Evolutionary conservation across 176 grass and related monocot species (phyloP).

Genomic region (Ampelocalamus luodianensis): DNA sequence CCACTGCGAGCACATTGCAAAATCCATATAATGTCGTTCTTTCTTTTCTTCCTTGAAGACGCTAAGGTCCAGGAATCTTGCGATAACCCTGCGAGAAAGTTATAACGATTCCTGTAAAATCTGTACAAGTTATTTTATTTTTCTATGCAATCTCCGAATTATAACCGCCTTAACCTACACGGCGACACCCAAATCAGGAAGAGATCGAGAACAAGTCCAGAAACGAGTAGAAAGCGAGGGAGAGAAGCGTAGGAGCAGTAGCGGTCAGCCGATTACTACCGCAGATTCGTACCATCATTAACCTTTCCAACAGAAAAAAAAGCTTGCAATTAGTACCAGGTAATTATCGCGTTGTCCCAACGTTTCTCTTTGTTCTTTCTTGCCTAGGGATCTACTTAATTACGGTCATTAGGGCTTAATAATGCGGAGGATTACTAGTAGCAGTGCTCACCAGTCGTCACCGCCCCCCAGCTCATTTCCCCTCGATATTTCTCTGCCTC

Average conservation of each 20-base stretch:
- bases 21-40: not conserved
- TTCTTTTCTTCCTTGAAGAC: not conserved
- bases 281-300: not conserved
- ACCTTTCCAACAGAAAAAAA: not conserved
- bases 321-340: not conserved
- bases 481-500: not conserved
- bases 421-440: slow-evolving; percentile 16
- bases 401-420: slow-evolving; percentile 29
- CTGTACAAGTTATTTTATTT: not conserved
- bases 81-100: not conserved
- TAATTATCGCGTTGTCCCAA: slow-evolving; percentile 20
- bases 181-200: not conserved
- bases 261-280: not conserved
- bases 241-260: no score
- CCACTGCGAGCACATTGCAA: not conserved
- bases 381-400: not conserved
- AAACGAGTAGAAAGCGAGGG: not conserved
- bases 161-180: not conserved
- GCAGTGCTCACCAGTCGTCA: not conserved
- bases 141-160: not conserved
- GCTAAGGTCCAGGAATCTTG: not conserved
- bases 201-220: not conserved
- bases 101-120: not conserved
- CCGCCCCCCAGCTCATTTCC: not conserved
- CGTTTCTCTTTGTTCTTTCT: slow-evolving; percentile 16